Conservation (phyloP, 371 early-diverging fungal genomes). For the Mucor sp. region DNA sequence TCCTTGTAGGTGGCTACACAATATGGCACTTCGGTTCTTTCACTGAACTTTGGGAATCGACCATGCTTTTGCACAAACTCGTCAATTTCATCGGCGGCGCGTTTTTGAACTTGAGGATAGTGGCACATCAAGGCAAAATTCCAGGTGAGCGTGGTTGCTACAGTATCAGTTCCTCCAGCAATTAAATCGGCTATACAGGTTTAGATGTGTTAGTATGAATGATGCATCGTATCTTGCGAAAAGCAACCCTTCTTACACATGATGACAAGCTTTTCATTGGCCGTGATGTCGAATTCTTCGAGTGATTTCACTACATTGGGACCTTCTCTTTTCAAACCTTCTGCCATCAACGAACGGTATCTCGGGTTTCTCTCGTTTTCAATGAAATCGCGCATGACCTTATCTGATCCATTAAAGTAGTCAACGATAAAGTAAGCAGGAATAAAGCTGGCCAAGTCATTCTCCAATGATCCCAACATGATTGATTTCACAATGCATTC, state of each 20-base stretch:
- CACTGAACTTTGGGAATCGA: constrained; percentile 1
- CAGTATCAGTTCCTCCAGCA: constrained; percentile 21
- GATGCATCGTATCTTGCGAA: neutral
- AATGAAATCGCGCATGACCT: neutral
- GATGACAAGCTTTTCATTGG: constrained; percentile 12
- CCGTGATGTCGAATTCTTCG: neutral
- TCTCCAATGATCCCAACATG: constrained; percentile 3
- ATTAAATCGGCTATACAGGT: constrained; percentile 16
- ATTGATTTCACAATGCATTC: neutral
- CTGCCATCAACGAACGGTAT: neutral
- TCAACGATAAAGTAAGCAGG: constrained; percentile 7
- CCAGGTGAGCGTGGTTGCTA: constrained; percentile 7
- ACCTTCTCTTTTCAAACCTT: neutral
- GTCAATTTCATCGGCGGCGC: constrained; percentile 10
- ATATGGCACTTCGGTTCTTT: constrained; percentile 10
- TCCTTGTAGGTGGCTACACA: constrained; percentile 12
- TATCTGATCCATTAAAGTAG: neutral
- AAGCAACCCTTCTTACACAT: neutral
- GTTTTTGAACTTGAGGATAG: constrained; percentile 15
- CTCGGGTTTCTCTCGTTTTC: constrained; percentile 1
- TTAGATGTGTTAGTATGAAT: neutral
- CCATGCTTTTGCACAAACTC: constrained; percentile 1
- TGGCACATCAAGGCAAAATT: constrained; percentile 13
- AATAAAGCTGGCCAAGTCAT: constrained; percentile 15
- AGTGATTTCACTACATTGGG: constrained; percentile 5